Conservation (phyloP, 2,329 filamentous ascomycete genomes). For the Annulohypoxylon truncatum region DNA sequence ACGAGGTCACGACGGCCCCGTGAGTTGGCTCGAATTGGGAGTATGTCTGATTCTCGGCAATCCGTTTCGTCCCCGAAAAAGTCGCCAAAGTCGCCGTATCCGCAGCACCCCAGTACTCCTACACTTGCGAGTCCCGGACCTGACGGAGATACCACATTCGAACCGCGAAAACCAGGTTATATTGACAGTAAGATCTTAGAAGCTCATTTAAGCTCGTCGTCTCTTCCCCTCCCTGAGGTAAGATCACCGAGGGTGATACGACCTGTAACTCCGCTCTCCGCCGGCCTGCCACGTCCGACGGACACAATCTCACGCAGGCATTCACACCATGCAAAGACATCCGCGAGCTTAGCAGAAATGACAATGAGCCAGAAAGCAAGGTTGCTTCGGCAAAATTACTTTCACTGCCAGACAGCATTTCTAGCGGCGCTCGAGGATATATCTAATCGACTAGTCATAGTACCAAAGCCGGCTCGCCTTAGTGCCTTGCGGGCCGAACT, state of each 20-base stretch:
- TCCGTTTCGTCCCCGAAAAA: slow-evolving; percentile 32
- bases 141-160: slow-evolving; percentile 16
- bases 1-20: slow-evolving; percentile 63
- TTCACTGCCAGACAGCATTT: slow-evolving; percentile 83
- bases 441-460: slow-evolving; percentile 83
- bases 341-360: slow-evolving; percentile 70
- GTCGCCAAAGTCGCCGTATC: slow-evolving; percentile 30
- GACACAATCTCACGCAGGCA: slow-evolving; percentile 68
- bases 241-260: slow-evolving; percentile 65
- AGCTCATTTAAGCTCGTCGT: slow-evolving; percentile 74
- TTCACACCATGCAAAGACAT: slow-evolving; percentile 69
- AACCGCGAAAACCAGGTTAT: slow-evolving; percentile 57
- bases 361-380: slow-evolving; percentile 75
- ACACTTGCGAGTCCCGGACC: slow-evolving; percentile 25
- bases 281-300: slow-evolving; percentile 60
- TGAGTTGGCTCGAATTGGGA: slow-evolving; percentile 60
- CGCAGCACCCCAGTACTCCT: slow-evolving; percentile 11
- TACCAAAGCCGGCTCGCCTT: slow-evolving; percentile 83
- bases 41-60: slow-evolving; percentile 54
- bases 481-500: slow-evolving; percentile 85
- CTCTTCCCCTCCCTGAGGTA: slow-evolving; percentile 72
- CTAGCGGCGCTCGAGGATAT: slow-evolving; percentile 84
- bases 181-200: slow-evolving; percentile 67
- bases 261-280: slow-evolving; percentile 68
- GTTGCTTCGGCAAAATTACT: slow-evolving; percentile 82